Conservation (phyloP, 306 rosid genomes). For the Citrullus mucosospermus region DNA sequence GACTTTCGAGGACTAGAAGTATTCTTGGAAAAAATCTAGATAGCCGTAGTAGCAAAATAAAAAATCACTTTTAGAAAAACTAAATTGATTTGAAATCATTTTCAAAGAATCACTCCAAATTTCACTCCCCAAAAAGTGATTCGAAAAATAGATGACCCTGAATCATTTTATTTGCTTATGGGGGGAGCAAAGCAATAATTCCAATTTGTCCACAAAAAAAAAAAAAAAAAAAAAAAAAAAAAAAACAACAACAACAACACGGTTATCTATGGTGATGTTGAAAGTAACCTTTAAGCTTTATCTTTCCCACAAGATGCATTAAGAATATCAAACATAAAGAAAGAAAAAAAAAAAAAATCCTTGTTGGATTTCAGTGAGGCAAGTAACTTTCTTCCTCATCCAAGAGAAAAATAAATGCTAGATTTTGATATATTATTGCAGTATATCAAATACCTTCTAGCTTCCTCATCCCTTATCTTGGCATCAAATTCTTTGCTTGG, state of each 20-base stretch:
- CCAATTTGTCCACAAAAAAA: too few species aligned
- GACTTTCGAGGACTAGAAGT: background rate
- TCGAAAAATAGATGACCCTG: too few species aligned
- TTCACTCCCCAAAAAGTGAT: background rate
- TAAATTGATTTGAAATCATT: background rate
- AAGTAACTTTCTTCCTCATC: background rate
- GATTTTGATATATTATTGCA: background rate
- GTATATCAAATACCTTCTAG: constrained; percentile 53
- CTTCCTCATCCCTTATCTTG: constrained; percentile 90
- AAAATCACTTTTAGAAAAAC: background rate
- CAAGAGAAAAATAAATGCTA: background rate
- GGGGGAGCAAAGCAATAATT: too few species aligned
- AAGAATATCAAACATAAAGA: background rate
- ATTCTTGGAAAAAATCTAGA: background rate
- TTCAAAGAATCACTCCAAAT: background rate
- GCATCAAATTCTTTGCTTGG: constrained; percentile 99
- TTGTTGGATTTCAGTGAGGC: background rate
- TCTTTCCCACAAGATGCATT: background rate
- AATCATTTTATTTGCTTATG: too few species aligned
- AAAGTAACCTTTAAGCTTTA: background rate
- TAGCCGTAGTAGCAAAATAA: background rate
- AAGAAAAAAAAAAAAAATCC: too few species aligned
- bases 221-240: too few species aligned
- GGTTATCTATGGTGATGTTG: background rate
- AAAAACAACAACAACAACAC: background rate